Conservation (phyloP, 1,284 basidiomycete species). For the Lentinula novae-zelandiae region DNA sequence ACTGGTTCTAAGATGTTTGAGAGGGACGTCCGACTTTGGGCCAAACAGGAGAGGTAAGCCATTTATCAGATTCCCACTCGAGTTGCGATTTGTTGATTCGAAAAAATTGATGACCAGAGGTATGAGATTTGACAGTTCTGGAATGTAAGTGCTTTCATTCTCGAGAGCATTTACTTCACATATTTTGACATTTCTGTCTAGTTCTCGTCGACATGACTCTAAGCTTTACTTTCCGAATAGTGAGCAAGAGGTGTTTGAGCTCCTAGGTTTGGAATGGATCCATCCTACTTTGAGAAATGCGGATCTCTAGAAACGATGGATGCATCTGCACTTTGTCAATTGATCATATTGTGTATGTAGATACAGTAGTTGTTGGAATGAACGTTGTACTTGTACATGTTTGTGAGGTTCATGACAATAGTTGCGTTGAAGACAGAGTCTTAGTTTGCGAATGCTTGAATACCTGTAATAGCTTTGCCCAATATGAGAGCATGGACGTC, state of each 20-base stretch:
- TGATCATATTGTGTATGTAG: too few relatives aligned
- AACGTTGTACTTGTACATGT: too few relatives aligned
- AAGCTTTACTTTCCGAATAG: slow-evolving; percentile 53
- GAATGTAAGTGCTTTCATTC: slow-evolving; percentile 48
- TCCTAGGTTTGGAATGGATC: slow-evolving; percentile 66
- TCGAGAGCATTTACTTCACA: not conserved
- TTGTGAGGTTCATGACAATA: too few relatives aligned
- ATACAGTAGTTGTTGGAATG: too few relatives aligned
- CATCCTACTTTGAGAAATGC: slow-evolving; percentile 69
- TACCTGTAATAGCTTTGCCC: slow-evolving; percentile 87
- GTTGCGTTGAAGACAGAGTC: not conserved
- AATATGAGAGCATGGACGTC: slow-evolving; percentile 87
- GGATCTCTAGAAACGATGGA: slow-evolving; percentile 26
- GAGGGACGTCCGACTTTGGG: slow-evolving; percentile 71
- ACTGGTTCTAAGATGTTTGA: slow-evolving; percentile 80
- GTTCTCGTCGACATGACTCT: not conserved
- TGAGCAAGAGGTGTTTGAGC: slow-evolving; percentile 67
- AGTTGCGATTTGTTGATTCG: not conserved
- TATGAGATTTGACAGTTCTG: slow-evolving; percentile 77
- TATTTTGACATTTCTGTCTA: too few relatives aligned
- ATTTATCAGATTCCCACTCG: not conserved
- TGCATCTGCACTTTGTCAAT: too few relatives aligned
- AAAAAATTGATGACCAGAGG: slow-evolving; percentile 38
- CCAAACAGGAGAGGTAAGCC: slow-evolving; percentile 55
- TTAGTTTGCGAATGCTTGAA: slow-evolving; percentile 75